Base-by-base conservation (phyloP, 768 basidiomycete genomes). In the Daedaleopsis nitida region DNA sequence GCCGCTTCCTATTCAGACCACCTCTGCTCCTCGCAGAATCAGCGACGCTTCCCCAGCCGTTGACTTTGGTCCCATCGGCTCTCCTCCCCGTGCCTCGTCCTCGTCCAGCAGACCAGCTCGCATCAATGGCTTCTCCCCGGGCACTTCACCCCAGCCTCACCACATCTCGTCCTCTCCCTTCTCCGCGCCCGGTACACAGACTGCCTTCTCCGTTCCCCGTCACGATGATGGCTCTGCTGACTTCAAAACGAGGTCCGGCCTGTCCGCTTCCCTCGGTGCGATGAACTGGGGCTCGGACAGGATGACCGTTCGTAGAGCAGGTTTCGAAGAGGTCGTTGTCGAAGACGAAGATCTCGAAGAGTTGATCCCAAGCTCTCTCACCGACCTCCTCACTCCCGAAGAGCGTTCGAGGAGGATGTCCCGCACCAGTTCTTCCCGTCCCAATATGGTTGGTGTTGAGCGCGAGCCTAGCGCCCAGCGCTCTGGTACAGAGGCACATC, bases 321-420 rank as follows among this genome's bases (percentile, higher is more conserved):
- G 60, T 27, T 55, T 64, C 35, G 62, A 63, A n/a, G 75, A 73
- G 17, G 82, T 81, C 17, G 74, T 75, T 38, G 83, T 83, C 0
- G 86, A 87, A 19, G 90, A 89, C 52, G 92, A 87, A 48, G 92
- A 95, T 65, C 70, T 92, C 51, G 93, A 94, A 69, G 95, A 94
- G 58, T 91, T 98, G 72, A 72, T 98, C 34, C 96, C 96, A 0
- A 87, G 91, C 57, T 92, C 89, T 5, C 77, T 98, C 50, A 92
- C 87, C 27, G 96, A 98, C 62, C 80, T 98, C 8, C 78, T 98
- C 50, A 96, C 95, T 0, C 92, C 92, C 0, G 89, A 88, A 66
- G 96, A 98, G 75, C 82, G 88, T 64, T 89, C 84, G 35, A 80
- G 96, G 35, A 79, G 94, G 47, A 87, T 93, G 83, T 91, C 89